Evolutionary conservation across 2,329 filamentous ascomycete species (phyloP).

Genomic region (Ceratocystis destructans): DNA sequence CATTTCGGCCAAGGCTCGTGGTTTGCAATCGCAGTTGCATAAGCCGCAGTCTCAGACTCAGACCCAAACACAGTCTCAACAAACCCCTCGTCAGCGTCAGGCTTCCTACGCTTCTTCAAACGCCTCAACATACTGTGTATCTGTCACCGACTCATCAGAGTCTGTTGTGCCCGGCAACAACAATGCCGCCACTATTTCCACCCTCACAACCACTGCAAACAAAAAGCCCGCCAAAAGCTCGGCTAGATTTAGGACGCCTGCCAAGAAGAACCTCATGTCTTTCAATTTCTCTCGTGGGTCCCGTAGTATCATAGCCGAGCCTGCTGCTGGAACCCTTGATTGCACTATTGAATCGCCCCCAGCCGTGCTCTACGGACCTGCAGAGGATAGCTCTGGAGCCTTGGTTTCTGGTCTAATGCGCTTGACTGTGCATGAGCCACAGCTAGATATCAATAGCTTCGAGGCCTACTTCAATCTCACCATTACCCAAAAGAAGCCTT

Average conservation of each 20-base stretch:
- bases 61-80: not conserved
- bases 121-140: conserved; percentile 24
- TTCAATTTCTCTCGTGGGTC: conserved; percentile 23
- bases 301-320: conserved; percentile 29
- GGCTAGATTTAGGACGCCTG: conserved; percentile 22
- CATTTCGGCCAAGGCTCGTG: conserved; percentile 25
- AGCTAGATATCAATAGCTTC: conserved; percentile 56
- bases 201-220: conserved; percentile 27
- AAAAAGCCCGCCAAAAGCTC: conserved; percentile 16
- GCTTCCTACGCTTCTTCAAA: conserved; percentile 17
- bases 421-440: conserved; percentile 54
- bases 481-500: conserved; percentile 67
- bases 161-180: conserved; percentile 23
- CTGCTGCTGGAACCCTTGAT: conserved; percentile 32
- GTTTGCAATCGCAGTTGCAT: conserved; percentile 13
- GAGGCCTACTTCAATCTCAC: conserved; percentile 57
- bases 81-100: conserved; percentile 13
- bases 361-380: conserved; percentile 65
- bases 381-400: conserved; percentile 65
- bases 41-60: conserved; percentile 16
- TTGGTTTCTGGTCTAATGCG: conserved; percentile 73
- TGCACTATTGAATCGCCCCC: conserved; percentile 74
- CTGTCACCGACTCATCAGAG: conserved; percentile 30
- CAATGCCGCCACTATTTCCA: conserved; percentile 32
- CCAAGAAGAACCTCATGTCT: conserved; percentile 30